Percentiles rank a stretch among this genome's conserved stretches.
phyloP scores from a whole-genome alignment of 805 yeast species.

The Pichia ethanolica region DNA sequence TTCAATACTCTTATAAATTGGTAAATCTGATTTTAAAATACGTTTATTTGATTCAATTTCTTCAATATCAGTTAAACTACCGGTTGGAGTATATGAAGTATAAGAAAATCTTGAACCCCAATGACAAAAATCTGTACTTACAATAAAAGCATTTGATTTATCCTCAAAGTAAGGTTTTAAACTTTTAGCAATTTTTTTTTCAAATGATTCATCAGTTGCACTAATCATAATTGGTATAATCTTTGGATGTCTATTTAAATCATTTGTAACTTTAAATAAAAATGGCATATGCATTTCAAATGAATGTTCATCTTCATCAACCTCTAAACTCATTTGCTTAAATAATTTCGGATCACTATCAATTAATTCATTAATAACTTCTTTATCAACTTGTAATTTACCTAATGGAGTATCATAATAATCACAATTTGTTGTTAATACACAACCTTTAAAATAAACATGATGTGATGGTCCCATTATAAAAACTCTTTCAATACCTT shows the following conservation, averaged over 20 bases:
- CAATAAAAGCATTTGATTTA: conserved; percentile 57
- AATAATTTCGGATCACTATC: conserved; percentile 34
- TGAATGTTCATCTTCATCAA: conserved; percentile 84
- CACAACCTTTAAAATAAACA: conserved; percentile 62
- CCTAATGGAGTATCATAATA: conserved; percentile 82
- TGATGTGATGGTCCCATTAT: conserved; percentile 92
- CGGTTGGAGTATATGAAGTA: conserved; percentile 40
- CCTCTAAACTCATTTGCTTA: conserved; percentile 45
- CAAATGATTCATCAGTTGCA: conserved; percentile 41
- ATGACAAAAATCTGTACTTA: conserved; percentile 92
- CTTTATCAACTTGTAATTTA: conserved; percentile 54
- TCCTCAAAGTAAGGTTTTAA: conserved; percentile 49
- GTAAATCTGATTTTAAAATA: not conserved
- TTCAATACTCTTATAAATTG: conserved; percentile 66
- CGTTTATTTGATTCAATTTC: conserved; percentile 8
- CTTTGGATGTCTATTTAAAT: conserved; percentile 18
- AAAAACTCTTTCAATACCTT: conserved; percentile 54
- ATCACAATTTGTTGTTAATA: conserved; percentile 44
- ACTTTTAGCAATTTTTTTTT: conserved; percentile 36
- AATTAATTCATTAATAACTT: conserved; percentile 31
- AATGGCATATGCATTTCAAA: conserved; percentile 93
- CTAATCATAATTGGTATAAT: conserved; percentile 82
- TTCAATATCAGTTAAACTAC: conserved; percentile 17
- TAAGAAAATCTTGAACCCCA: conserved; percentile 75
- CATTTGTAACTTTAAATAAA: conserved; percentile 41